Evolutionary conservation across 2,329 filamentous ascomycete genomes (phyloP), one percentile per base, ranked within the genome.

Genomic region (Aspergillus sp.): DNA sequence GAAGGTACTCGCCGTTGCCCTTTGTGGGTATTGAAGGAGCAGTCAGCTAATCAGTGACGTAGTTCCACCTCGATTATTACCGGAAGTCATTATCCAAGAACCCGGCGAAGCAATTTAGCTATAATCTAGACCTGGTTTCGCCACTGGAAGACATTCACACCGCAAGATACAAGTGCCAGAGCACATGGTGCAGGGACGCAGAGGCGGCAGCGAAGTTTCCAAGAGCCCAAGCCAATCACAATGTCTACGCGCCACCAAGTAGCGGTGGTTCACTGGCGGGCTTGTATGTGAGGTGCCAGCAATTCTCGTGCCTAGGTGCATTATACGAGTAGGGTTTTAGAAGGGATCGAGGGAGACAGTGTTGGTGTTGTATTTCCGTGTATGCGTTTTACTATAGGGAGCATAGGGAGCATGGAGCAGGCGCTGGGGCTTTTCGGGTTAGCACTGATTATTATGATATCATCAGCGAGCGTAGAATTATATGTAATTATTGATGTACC

Each of bases 201-300:
- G 30, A 26, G 13, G 15, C 34, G 15, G 12, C 36, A 2, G 12
- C 11, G 7, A 7, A 13, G 18, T 13, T 24, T 12, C 18, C 41
- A 13, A 42, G 51, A 20, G 51, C 48, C 7, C 42, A 26, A 48
- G 30, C 12, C 22, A 18, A 12, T 18, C 42, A 39, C 5, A 17
- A 17, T 5, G 22, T 53, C 13, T 57, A 52, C 20, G n/a, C 22
- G 8, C 17, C 48, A 2, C 58, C 55, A 12, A 50, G 49, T 12
- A 53, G 41, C 18, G 53, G 26, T 4, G 26, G 26, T 11, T 9
- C 41, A 53, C 11, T 56, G 2, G 50, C 48, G 52, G 56, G 56
- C 1, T 39, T 59, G 7, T 59, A 52, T 47, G 53, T 57, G 13
- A 36, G 56, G 2, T 58, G 58, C 51, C 52, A 43, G 22, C 15